These are phyloP conservation scores for Aspergillus uvarum DNA, from an alignment of 2,329 filamentous ascomycete genomes.

Conservation along the genomic window DNA sequence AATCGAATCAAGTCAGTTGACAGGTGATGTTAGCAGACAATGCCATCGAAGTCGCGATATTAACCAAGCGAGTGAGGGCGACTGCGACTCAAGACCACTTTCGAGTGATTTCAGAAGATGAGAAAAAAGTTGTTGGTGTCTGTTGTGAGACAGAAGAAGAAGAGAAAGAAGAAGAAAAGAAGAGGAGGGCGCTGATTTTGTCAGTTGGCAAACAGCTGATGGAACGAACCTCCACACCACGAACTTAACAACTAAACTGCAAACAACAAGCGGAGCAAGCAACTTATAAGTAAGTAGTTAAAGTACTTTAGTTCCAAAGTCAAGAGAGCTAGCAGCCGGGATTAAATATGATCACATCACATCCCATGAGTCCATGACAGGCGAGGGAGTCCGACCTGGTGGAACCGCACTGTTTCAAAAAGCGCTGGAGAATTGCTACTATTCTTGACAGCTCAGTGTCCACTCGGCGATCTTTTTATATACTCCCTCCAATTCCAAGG, in stretches of 20 bases:
- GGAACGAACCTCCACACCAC: background rate
- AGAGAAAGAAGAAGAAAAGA: constrained; percentile 9
- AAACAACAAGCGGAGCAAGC: background rate
- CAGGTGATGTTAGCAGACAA: background rate
- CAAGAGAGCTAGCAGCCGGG: background rate
- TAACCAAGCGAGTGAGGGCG: constrained; percentile 4
- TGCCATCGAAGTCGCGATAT: background rate
- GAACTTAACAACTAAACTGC: background rate
- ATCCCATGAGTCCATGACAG: background rate
- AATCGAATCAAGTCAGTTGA: background rate
- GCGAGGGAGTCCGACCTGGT: constrained; percentile 9
- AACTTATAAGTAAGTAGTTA: background rate
- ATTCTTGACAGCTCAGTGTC: constrained; percentile 9
- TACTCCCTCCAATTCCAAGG: background rate
- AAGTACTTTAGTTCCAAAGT: background rate
- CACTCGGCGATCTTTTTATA: background rate
- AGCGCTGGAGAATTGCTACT: constrained; percentile 14
- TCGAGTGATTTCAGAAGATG: constrained; percentile 4
- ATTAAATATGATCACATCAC: constrained; percentile 6
- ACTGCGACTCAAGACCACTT: background rate
- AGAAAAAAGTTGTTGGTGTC: background rate
- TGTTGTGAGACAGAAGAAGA: constrained; percentile 8
- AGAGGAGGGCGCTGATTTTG: constrained; percentile 12
- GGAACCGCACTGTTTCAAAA: constrained; percentile 23
- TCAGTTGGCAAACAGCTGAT: constrained; percentile 8